Evolutionary conservation across 805 yeast species (phyloP).

Genomic region (Yamadazyma kitorensis): DNA sequence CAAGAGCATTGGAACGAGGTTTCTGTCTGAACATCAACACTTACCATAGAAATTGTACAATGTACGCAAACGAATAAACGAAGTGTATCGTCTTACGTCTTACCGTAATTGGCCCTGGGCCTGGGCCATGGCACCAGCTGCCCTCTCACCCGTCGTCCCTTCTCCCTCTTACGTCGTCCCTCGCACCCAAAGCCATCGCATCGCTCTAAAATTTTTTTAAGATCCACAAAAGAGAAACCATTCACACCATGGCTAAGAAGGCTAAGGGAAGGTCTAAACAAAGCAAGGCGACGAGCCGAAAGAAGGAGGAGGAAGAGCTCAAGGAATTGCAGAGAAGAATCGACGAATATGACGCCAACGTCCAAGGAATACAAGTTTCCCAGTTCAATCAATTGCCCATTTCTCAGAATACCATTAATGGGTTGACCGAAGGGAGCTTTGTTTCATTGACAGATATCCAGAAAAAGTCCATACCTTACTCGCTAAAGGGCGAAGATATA

Average conservation of each 20-base stretch:
- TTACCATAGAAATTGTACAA: too few species aligned
- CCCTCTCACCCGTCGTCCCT: too few species aligned
- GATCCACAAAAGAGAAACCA: too few species aligned
- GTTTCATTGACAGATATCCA: slow-evolving; percentile 85
- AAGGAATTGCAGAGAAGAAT: slow-evolving; percentile 48
- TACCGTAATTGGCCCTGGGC: too few species aligned
- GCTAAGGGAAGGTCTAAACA: slow-evolving; percentile 15
- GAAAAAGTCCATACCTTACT: slow-evolving; percentile 67
- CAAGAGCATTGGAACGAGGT: too few species aligned
- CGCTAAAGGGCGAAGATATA: slow-evolving; percentile 75
- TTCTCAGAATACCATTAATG: slow-evolving; percentile 59
- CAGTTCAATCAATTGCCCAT: slow-evolving; percentile 81
- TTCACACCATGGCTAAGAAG: slow-evolving; percentile 20
- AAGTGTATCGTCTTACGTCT: too few species aligned
- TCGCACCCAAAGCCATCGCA: too few species aligned
- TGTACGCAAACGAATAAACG: too few species aligned
- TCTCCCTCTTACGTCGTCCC: too few species aligned
- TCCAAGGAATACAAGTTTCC: slow-evolving; percentile 23
- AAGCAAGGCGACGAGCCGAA: slow-evolving; percentile 19
- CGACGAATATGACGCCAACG: slow-evolving; percentile 49
- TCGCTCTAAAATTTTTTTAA: too few species aligned
- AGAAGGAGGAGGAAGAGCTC: slow-evolving; percentile 33
- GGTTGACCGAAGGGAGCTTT: slow-evolving; percentile 77
- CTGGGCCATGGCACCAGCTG: too few species aligned
- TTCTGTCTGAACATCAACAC: too few species aligned